Conservation (phyloP, 306 rosid genomes). For the Rosa lucieae region DNA sequence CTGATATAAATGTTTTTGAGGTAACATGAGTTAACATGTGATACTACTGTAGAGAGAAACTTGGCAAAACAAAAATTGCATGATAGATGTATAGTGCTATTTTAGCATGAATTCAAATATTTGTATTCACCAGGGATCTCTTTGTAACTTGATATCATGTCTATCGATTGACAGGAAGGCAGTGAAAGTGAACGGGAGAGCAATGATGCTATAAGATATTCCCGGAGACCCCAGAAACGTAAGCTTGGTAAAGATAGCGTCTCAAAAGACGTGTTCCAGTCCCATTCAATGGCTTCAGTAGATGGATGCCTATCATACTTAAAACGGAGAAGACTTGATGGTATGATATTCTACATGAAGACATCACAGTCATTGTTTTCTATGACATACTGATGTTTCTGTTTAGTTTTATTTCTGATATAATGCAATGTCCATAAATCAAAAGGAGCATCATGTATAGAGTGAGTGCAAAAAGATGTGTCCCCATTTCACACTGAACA, state of each 20-base stretch:
- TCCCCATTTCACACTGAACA: neutral
- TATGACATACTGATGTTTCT: neutral
- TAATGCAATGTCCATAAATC: neutral
- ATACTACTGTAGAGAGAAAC: neutral
- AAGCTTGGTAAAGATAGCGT: conserved; percentile 48
- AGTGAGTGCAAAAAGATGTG: neutral
- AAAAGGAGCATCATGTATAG: neutral
- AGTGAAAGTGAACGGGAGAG: conserved; percentile 73
- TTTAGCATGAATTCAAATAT: neutral
- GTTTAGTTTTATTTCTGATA: neutral
- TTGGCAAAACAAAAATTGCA: neutral
- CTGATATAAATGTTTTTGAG: neutral
- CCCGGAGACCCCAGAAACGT: conserved; percentile 47
- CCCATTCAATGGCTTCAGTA: conserved; percentile 47
- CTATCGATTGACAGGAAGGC: conserved; percentile 52
- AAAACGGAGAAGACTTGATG: conserved; percentile 61
- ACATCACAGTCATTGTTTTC: neutral
- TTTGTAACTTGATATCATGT: conserved; percentile 25
- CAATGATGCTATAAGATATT: conserved; percentile 46
- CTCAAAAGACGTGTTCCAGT: conserved; percentile 46
- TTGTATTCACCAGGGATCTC: neutral
- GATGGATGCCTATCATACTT: conserved; percentile 61
- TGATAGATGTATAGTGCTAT: neutral
- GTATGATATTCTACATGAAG: conserved; percentile 35
- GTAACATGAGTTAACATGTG: neutral